Conservation (phyloP, 768 basidiomycete genomes). For the Udeniomyces megalosporus region DNA sequence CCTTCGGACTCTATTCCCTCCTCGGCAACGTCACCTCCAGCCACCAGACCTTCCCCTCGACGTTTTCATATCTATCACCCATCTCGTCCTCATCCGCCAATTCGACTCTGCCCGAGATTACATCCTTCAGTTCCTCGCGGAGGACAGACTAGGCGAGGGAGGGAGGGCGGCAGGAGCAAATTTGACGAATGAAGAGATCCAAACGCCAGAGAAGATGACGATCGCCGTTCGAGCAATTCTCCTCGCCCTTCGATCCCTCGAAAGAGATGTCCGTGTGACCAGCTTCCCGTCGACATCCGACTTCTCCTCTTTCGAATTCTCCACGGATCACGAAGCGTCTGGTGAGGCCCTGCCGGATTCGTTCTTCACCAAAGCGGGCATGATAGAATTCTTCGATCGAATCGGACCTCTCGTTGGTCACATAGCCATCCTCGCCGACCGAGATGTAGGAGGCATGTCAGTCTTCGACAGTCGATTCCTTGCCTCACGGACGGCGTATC, state of each 20-base stretch:
- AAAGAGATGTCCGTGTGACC: conserved; percentile 53
- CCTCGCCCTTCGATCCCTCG: conserved; percentile 51
- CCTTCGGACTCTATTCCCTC: conserved; percentile 62
- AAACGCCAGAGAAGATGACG: conserved; percentile 47
- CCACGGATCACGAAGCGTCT: conserved; percentile 35
- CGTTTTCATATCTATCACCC: conserved; percentile 57
- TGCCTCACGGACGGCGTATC: background rate
- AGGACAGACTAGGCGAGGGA: conserved; percentile 6
- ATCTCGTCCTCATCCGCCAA: conserved; percentile 68
- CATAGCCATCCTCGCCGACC: conserved; percentile 46
- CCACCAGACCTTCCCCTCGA: conserved; percentile 62
- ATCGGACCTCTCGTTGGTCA: conserved; percentile 42
- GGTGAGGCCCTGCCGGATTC: conserved; percentile 39
- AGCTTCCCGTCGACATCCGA: conserved; percentile 63
- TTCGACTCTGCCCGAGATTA: conserved; percentile 72
- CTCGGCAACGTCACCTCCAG: conserved; percentile 43
- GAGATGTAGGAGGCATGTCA: conserved; percentile 55
- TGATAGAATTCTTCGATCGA: conserved; percentile 56
- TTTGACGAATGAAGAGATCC: background rate
- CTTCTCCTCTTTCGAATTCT: conserved; percentile 44
- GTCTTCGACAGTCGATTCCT: conserved; percentile 63
- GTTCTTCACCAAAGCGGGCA: conserved; percentile 45
- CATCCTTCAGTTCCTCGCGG: conserved; percentile 50
- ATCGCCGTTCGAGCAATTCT: conserved; percentile 64
- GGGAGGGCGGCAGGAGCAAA: background rate